phyloP scores from a whole-genome alignment of 805 yeast species.

The Nakazawaea peltata region DNA sequence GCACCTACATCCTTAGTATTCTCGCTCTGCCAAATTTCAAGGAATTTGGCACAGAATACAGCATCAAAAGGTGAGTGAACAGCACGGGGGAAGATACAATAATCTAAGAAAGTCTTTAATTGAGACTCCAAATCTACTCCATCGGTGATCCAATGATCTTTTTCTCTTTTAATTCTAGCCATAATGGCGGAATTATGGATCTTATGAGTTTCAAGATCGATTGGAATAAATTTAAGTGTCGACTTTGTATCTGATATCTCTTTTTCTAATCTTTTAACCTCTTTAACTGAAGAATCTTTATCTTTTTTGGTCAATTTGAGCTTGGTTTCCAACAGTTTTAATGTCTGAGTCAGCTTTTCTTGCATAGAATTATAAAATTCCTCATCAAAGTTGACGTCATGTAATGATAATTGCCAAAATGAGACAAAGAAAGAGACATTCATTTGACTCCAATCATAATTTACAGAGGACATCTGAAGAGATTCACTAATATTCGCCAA shows the following conservation, averaged over 20 bases:
- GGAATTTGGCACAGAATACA: slow-evolving; percentile 52
- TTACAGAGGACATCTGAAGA: slow-evolving; percentile 12
- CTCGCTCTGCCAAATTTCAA: slow-evolving; percentile 39
- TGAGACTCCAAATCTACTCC: slow-evolving; percentile 9
- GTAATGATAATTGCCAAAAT: slow-evolving; percentile 70
- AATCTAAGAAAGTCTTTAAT: slow-evolving; percentile 36
- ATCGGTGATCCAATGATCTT: slow-evolving; percentile 31
- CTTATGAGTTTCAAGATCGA: slow-evolving; percentile 38
- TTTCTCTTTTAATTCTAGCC: slow-evolving; percentile 21
- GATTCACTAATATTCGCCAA: slow-evolving; percentile 10
- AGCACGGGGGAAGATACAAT: slow-evolving; percentile 69
- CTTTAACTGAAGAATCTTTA: slow-evolving; percentile 15
- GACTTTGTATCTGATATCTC: slow-evolving; percentile 19
- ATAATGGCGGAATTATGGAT: slow-evolving; percentile 26
- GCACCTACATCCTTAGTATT: slow-evolving; percentile 23
- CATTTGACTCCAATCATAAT: slow-evolving; percentile 20
- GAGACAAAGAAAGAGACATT: slow-evolving; percentile 38
- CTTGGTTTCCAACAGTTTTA: slow-evolving; percentile 27
- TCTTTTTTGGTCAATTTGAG: slow-evolving; percentile 23
- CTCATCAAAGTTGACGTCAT: slow-evolving; percentile 56
- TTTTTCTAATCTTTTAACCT: slow-evolving; percentile 18
- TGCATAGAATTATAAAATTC: slow-evolving; percentile 41
- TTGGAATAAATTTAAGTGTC: slow-evolving; percentile 22
- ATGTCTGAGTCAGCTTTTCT: slow-evolving; percentile 27
- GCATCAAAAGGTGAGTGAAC: slow-evolving; percentile 82